phyloP scores from a whole-genome alignment of 2,329 filamentous ascomycete species.

The Dactylellina sp. region DNA sequence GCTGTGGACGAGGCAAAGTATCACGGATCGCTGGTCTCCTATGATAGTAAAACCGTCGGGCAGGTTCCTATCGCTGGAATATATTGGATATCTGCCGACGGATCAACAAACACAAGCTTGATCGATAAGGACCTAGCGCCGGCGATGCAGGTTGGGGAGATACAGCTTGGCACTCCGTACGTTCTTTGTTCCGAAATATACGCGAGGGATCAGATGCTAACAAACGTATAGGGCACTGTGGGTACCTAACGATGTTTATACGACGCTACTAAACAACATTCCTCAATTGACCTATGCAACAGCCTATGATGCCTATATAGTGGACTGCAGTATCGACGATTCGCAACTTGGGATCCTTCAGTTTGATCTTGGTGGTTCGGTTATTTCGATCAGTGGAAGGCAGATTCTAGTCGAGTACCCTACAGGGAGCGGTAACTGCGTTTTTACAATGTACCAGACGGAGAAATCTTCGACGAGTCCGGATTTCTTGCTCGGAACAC shows the following conservation, averaged over 20 bases:
- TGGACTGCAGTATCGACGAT: conserved; percentile 24
- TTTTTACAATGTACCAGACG: conserved; percentile 48
- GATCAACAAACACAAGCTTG: conserved; percentile 32
- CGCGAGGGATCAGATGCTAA: not conserved
- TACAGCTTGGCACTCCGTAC: conserved; percentile 50
- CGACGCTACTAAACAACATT: conserved; percentile 19
- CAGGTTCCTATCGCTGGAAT: conserved; percentile 32
- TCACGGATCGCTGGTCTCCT: conserved; percentile 20
- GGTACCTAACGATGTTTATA: conserved; percentile 39
- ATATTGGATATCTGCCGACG: conserved; percentile 30
- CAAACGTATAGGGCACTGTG: conserved; percentile 16
- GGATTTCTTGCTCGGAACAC: conserved; percentile 38
- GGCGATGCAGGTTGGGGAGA: conserved; percentile 25
- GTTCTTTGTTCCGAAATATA: not conserved
- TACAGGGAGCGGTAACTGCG: conserved; percentile 41
- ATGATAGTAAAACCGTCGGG: conserved; percentile 23
- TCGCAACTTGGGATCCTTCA: conserved; percentile 26
- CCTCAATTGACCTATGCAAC: conserved; percentile 28
- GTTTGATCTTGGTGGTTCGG: conserved; percentile 31
- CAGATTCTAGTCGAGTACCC: conserved; percentile 52
- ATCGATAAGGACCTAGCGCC: not conserved
- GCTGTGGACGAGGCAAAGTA: conserved; percentile 44
- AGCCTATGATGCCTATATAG: conserved; percentile 37
- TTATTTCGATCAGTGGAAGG: conserved; percentile 17
- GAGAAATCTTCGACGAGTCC: conserved; percentile 7